Base-by-base conservation (phyloP, 2,329 filamentous ascomycete species). In the Aspergillus novoparasiticus region DNA sequence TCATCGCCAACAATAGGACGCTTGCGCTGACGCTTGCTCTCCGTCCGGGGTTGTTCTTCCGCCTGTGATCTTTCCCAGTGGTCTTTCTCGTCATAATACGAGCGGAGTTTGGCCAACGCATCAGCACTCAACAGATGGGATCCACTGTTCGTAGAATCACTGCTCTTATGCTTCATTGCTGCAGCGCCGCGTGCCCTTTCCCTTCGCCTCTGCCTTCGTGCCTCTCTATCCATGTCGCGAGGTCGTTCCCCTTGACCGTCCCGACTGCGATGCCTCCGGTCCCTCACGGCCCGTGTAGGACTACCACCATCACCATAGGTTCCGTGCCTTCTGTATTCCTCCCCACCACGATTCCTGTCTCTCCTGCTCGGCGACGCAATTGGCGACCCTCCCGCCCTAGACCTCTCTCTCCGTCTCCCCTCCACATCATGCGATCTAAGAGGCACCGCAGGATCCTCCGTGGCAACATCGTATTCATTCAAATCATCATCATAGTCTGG, bases 81-180 rank as follows among this genome's bases (percentile, higher is more conserved):
- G 58, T 82, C 81, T 45, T 81, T 81, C 66, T 86, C 84, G 30
- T 84, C 82, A 75, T 91, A 89, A 59, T 86, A 79, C 57, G 86
- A 82, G 69, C 92, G 85, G 54, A 94, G 77, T 71, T 88, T 86
- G 14, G 88, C 89, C 56, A 94, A 77, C 6, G 89, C 87, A 69
- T 87, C 85, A 2, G 73, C 64, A 78, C 81, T 76, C 71, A 87
- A 70, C 16, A 82, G 64, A 64, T 79, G 75, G 1, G 78, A 79
- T 10, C 73, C 75, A 65, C 79, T 81, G 65, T 77, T 79, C 6
- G 78, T 75, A 19, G 80, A 82, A 36, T 80, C 79, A 0, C 73
- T 75, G 53, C 79, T 80, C 50, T 73, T 69, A 73, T 76, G 78
- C 69, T 79, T 81, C 64, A 67, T 71, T 66, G 66, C 69, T 63